phyloP scores from a whole-genome alignment of 169 alveolate genomes.

The Eimeria acervulina region DNA sequence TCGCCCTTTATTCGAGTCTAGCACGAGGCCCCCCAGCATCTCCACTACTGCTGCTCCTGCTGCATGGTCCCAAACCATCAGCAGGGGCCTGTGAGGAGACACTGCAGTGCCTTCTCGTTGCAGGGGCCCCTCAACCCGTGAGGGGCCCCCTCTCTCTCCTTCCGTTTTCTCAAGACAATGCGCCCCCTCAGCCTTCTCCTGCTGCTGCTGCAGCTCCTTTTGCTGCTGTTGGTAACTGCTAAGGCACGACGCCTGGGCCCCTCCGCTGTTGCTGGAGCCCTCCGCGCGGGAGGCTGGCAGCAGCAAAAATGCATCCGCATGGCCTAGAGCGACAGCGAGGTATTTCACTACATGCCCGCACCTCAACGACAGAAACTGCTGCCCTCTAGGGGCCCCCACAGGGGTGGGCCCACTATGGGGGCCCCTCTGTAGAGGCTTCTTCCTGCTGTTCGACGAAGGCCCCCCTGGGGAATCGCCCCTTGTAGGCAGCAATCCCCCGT shows the following conservation, averaged over 20 bases:
- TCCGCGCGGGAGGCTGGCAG: slow-evolving; percentile 7
- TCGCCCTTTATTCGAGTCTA: neutral
- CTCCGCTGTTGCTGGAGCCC: neutral
- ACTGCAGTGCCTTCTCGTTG: too few relatives aligned
- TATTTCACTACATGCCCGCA: slow-evolving; percentile 44
- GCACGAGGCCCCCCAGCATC: slow-evolving; percentile 34
- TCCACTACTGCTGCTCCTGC: slow-evolving; percentile 53
- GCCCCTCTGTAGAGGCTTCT: neutral
- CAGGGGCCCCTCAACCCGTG: neutral
- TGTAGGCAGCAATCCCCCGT: neutral
- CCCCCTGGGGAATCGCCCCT: neutral
- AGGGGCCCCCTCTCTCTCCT: neutral
- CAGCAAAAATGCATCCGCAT: slow-evolving; percentile 41
- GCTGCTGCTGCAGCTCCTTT: neutral
- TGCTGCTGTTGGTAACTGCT: neutral
- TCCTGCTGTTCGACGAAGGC: neutral
- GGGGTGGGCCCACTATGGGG: neutral
- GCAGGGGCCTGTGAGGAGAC: neutral
- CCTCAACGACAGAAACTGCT: slow-evolving; percentile 56
- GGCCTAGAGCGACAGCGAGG: slow-evolving; percentile 69
- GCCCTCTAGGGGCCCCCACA: slow-evolving; percentile 48
- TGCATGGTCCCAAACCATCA: slow-evolving; percentile 64
- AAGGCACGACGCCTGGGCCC: neutral
- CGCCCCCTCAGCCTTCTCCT: neutral
- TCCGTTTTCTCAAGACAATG: too few relatives aligned